Evolutionary conservation across 768 basidiomycete genomes (phyloP).

Genomic region (Xerocomellus chrysenteron): DNA sequence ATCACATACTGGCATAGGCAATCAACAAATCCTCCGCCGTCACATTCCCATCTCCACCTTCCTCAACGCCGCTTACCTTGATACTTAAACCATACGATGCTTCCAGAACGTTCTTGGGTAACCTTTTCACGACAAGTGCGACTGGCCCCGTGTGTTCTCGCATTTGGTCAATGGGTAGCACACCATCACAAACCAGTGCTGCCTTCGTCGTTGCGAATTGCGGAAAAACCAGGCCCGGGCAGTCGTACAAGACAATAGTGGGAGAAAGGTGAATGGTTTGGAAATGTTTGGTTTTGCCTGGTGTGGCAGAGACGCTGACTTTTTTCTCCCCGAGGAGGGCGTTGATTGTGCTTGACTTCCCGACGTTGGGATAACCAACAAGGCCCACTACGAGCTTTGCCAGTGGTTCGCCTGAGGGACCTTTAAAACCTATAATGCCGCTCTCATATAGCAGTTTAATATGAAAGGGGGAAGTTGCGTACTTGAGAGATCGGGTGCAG

Average conservation of each 20-base stretch:
- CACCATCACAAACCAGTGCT: constrained; percentile 94
- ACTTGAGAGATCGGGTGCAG: constrained; percentile 74
- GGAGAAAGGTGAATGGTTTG: constrained; percentile 96
- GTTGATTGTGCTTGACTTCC: constrained; percentile 98
- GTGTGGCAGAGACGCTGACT: constrained; percentile 97
- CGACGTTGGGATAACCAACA: constrained; percentile 98
- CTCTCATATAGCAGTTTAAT: neutral
- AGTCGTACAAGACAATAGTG: constrained; percentile 87
- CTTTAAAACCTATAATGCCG: constrained; percentile 55
- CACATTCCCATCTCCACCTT: constrained; percentile 78
- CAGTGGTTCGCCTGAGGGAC: constrained; percentile 54
- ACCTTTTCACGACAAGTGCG: constrained; percentile 70
- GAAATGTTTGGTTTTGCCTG: constrained; percentile 99
- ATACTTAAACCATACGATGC: constrained; percentile 85
- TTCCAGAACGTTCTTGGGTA: constrained; percentile 85
- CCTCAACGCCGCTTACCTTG: constrained; percentile 60
- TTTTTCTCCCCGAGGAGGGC: constrained; percentile 94
- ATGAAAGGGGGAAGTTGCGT: constrained; percentile 24
- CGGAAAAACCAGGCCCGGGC: constrained; percentile 96
- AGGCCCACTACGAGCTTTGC: constrained; percentile 78
- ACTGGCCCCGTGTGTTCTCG: constrained; percentile 88
- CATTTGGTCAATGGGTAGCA: constrained; percentile 96
- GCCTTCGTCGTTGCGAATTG: constrained; percentile 98
- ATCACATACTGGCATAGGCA: constrained; percentile 84
- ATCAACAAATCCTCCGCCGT: constrained; percentile 81